Base-by-base conservation (phyloP, 2,329 filamentous ascomycete species). In the Cordyceps pruinosa region DNA sequence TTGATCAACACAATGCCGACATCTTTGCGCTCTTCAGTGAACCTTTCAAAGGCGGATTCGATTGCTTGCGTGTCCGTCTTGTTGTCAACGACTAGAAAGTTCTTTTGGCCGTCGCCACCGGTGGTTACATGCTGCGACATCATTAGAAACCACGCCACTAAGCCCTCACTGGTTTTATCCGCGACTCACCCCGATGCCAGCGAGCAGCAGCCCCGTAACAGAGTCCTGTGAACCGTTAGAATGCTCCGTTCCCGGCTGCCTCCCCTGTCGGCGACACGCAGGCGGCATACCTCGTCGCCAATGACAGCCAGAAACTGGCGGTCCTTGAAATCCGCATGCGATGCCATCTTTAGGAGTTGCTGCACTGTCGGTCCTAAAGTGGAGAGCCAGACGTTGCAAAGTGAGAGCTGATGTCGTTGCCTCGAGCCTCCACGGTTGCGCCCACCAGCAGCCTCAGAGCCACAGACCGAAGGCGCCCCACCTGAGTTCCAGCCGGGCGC, bases 1-100 rank as follows among this genome's bases (percentile, higher is more conserved):
- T 99, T 99, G 74, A 99, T 97, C 63, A 99, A 77, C 60, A 99
- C 74, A 66, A 99, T 96, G 28, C 91, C 94, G 71, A 99, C 97
- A 70, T 99, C 94, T 73, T 97, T 97, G 70, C 94, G 82, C 73
- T 94, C 83, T 57, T 84, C 84, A 9, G 91, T 96, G 73, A 97
- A 97, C 63, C 81, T 82, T 62, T 95, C 88, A 70, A 99, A 99
- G 10, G 92, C 88, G 35, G 86, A 83, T 73, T 97, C 94, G 68
- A 99, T 97, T 58, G 88, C 79, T 3, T 88, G 78, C 54, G 82
- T 94, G 64, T 97, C 91, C 37, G 93, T 99, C 80, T 97, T 97
- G 70, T 75, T 78, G 73, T 99, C 93, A 61, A 99, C 94, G 57
- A 99, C 90, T 10, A 99, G 85, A 77, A 97, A 99, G 80, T 99